Conservation (phyloP, 768 basidiomycete species). For the Cystobasidium onofrii region DNA sequence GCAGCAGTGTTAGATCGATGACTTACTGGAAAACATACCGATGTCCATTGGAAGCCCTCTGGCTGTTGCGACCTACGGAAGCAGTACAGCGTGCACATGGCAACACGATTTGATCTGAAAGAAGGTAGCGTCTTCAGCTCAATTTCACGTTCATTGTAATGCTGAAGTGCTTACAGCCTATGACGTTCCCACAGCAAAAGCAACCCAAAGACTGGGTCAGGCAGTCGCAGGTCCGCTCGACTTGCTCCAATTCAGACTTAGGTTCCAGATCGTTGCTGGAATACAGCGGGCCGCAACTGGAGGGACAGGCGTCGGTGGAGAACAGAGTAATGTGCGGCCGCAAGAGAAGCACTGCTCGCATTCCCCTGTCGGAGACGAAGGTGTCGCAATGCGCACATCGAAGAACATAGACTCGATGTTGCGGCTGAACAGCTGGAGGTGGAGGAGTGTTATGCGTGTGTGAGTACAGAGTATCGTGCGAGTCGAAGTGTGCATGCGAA, state of each 20-base stretch:
- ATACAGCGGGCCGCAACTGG: conserved; percentile 50
- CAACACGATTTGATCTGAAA: conserved; percentile 41
- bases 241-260: conserved; percentile 39
- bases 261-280: conserved; percentile 41
- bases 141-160: conserved; percentile 17
- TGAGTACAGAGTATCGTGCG: not conserved
- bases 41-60: conserved; percentile 63
- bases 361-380: conserved; percentile 73
- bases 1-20: not conserved
- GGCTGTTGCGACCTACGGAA: conserved; percentile 51
- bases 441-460: not conserved
- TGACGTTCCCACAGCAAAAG: conserved; percentile 63
- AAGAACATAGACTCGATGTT: conserved; percentile 59
- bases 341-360: conserved; percentile 80
- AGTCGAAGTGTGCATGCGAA: not conserved
- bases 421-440: not conserved
- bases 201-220: conserved; percentile 73
- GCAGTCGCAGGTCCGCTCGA: conserved; percentile 69
- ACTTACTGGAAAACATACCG: conserved; percentile 74
- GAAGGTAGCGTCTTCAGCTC: conserved; percentile 12
- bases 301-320: conserved; percentile 69
- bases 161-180: conserved; percentile 53
- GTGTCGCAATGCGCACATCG: conserved; percentile 65
- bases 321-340: conserved; percentile 72
- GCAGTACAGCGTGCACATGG: conserved; percentile 65